Base-by-base conservation (phyloP, 2,329 filamentous ascomycete species). In the Trichoderma simmonsii region DNA sequence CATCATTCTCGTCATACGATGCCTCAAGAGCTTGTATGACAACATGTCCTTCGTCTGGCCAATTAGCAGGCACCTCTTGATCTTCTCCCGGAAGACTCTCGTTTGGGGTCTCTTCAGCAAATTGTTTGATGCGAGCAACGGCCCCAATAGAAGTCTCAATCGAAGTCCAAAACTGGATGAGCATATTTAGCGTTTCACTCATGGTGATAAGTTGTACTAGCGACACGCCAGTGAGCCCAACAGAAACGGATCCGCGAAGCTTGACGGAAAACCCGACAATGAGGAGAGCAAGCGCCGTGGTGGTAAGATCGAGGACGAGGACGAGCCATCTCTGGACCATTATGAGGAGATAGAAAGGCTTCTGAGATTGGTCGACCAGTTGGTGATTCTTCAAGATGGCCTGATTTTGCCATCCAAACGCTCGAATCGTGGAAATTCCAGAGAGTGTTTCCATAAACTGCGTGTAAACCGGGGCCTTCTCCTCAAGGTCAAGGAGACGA, bases 271-370 rank as follows among this genome's bases (percentile, higher is more conserved):
- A 86, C 77, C 54, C 79, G 18, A 88, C 83, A 4, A 88, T 75
- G 7, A 86, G 75, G 1, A 85, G 80, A 1, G 86, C 85, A 15
- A 88, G 79, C 3, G 76, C 82, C 0, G 85, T 82, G 0, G 86
- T 84, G 1, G 85, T 80, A 32, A 88, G 76, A 71, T 88, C 85
- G 1, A 89, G 76, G 0, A 87, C 85, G 1, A 89, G 77, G 0
- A 80, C 83, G 0, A 89, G 79, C 88, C 88, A 90, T 43, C 86
- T 82, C 76, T 91, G 89, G 4, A 89, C 83, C 51, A 85, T 84
- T 71, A 83, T 86, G 6, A 90, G 81, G 0, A 89, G 81, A 74
- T 91, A 91, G 64, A 86, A 87, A 0, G 88, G 88, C 26, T 81
- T 79, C 74, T 90, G 88, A 0, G 88, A 88, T 6, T 79, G 78